Evolutionary conservation across 228 moss, liverwort and hornwort genomes (phyloP).

Genomic region (Sphagnum magellanicum): DNA sequence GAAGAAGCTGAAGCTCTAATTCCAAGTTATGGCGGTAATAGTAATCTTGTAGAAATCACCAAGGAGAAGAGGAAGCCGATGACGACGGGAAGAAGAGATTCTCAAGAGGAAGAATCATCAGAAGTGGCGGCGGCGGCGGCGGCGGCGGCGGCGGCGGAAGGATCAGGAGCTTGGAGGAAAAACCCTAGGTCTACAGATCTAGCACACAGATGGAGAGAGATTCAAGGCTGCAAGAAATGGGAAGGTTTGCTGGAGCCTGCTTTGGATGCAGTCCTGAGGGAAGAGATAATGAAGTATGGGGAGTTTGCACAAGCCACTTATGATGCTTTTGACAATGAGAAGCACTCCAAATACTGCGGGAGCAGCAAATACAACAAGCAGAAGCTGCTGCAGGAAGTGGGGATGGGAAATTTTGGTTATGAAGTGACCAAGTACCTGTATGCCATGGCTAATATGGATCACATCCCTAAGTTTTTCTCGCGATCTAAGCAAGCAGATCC

Average conservation of each 20-base stretch:
- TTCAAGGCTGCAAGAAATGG: conserved; percentile 60
- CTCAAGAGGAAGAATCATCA: no score
- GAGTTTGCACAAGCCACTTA: conserved; percentile 52
- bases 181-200: conserved; percentile 1
- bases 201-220: conserved; percentile 53
- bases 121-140: no score
- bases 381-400: conserved; percentile 43
- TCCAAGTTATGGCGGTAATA: no score
- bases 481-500: conserved; percentile 14
- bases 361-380: conserved; percentile 28
- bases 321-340: conserved; percentile 44
- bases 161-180: neutral
- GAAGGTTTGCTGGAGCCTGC: conserved; percentile 33
- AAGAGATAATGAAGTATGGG: conserved; percentile 56
- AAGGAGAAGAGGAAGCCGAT: no score
- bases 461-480: conserved; percentile 18
- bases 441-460: conserved; percentile 25
- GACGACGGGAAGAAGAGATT: no score
- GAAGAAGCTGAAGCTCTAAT: no score
- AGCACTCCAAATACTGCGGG: conserved; percentile 38
- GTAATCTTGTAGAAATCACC: no score
- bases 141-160: no score
- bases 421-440: conserved; percentile 55
- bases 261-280: conserved; percentile 42
- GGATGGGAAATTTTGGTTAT: conserved; percentile 38